These are phyloP conservation scores for Aurantiochytrium sp. DNA, from an alignment of 108 stramenopile genomes.

Conservation along the genomic window DNA sequence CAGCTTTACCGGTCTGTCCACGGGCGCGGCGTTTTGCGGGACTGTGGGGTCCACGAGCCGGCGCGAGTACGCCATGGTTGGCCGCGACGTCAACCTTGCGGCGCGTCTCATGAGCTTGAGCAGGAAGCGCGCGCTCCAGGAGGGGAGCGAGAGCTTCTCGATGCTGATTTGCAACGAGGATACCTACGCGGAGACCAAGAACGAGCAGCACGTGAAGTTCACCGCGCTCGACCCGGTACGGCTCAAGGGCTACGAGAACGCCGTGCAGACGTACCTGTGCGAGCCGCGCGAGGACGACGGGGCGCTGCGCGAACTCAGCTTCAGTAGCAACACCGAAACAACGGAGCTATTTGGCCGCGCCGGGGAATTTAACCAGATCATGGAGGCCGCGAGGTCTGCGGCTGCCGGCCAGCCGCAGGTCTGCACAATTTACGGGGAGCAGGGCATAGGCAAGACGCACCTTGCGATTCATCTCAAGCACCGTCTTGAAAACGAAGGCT, in stretches of 20 bases:
- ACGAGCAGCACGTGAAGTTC: neutral
- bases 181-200: neutral
- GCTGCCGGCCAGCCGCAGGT: neutral
- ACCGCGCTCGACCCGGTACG: neutral
- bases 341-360: neutral
- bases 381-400: no score
- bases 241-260: constrained; percentile 1
- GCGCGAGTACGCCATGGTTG: constrained; percentile 41
- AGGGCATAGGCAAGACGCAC: neutral
- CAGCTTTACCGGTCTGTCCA: constrained; percentile 16
- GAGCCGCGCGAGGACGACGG: neutral
- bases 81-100: constrained; percentile 40
- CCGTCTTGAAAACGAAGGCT: neutral
- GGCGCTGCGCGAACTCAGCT: neutral
- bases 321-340: neutral
- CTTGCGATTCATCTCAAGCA: neutral
- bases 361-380: no score
- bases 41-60: constrained; percentile 32
- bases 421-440: neutral
- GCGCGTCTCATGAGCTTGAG: constrained; percentile 43
- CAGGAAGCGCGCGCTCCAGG: neutral
- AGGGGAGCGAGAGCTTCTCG: neutral
- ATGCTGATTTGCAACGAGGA: neutral
- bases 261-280: neutral
- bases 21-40: constrained; percentile 37